Base-by-base conservation (phyloP, 106 monocot genomes). In the Dendrobium catenatum region DNA sequence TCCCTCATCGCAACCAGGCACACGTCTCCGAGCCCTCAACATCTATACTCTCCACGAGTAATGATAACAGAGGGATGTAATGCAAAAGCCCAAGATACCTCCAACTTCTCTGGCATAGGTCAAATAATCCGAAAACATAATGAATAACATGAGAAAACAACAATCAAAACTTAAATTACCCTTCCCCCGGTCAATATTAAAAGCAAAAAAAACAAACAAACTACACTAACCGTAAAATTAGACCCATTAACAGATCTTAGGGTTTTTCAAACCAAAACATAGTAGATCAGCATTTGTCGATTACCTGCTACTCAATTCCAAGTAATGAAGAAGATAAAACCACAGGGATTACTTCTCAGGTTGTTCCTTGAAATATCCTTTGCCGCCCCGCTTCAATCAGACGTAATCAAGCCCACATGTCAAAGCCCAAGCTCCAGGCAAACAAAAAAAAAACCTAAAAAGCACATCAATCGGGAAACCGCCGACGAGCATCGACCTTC, bases 1-100 rank as follows among this genome's bases (percentile, higher is more conserved):
- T 83, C 79, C 79, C 79, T 83, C 83, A 83, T 83, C 73, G 72
- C 83, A 72, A 29, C 83, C 79, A 83, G 41, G 72, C 55, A 77
- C 79, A 43, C 78, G 78, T 78, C 79, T 78, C 79, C 79, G 78
- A 26, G 83, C 74, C n/a, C 42, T 83, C 56, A 22, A 83, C 83
- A 83, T 83, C 15, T 47, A 13, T 42, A 13, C 76, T 49, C 49
- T 48, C 6, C 46, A 49, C 13, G 15, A 48, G 2, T n/a, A 46
- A 10, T 49, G 42, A 76, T 15, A 26, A 51, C 15, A 76, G 26
- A 76, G 10, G 22, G 11, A 11, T 9, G 13, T 26, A 76, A 74
- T 43, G 22, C 49, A 49, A 76, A 75, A 47, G 11, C 76, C 70
- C 17, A 42, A 51, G 26, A 5, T 15, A 9, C 49, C 48, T 49